Evolutionary conservation across 495 filamentous ascomycete genomes (phyloP), one percentile per base, ranked within the genome.

Genomic region (Trichoderma reesei): DNA sequence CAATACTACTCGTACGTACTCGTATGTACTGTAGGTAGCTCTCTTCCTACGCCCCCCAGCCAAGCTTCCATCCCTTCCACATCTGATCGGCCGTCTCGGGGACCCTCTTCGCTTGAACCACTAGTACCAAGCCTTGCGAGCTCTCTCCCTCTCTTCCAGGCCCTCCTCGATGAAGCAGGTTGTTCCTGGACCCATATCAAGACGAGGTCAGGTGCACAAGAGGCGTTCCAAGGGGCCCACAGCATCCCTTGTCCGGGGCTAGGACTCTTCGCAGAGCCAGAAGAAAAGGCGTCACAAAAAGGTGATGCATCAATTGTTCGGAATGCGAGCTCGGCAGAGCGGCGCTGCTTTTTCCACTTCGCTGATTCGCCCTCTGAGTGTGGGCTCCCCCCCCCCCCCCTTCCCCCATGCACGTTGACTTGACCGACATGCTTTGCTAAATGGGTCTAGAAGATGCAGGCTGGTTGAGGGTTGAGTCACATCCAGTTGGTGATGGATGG

Each of bases 111-210:
- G 51, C 51, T 56, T 56, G 51, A 56, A 16, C 48, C 7, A 31
- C 48, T 8, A 14, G 3, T 2, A 2, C 31, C 13, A 56, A 26
- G 38, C 38, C 6, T 7, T 6, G 38, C 38, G 26, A 34, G 51
- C 51, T 3, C 18, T 3, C 18, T 26, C 26, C 26, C 26, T 26
- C 26, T 26, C 26, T 26, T 26, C 51, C 31, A 16, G 51, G 11
- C 51, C 51, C 51, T 16, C 18, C n/a, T 16, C 13, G 13, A 44
- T 46, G 42, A 46, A 46, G 42, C 9, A 56, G 51, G 51, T n/a
- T 56, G 51, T 56, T 56, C 51, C 51, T 56, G 51, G 51, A 56
- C 51, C 51, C 51, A 56, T 56, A 56, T 56, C 51, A 56, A 56
- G 26, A 56, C 51, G 51, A 56, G 51, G 51, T 56, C 51, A 56